A percentile compares a stretch with the other conserved stretches of the same genome.
Evolutionary conservation across 768 basidiomycete species (phyloP).

Genomic region (Pleurotus citrinopileatus): DNA sequence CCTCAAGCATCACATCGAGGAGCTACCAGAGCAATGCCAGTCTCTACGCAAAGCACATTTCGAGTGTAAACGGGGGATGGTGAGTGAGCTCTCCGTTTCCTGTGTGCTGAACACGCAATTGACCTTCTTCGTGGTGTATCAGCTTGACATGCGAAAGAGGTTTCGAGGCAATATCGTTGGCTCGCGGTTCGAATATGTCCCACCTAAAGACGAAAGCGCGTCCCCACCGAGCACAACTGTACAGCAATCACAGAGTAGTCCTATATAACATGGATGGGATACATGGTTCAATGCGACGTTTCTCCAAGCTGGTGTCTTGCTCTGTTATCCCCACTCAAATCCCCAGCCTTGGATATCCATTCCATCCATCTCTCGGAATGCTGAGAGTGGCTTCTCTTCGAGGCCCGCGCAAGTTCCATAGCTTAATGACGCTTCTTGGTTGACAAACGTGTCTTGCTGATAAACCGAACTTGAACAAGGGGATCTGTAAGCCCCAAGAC

Average conservation of each 20-base stretch:
- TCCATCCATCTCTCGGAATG: no score
- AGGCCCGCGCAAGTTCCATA: no score
- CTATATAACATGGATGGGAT: slow-evolving; percentile 7
- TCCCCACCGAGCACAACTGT: no score
- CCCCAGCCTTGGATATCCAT: no score
- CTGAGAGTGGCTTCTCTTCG: no score
- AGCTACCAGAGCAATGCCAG: slow-evolving; percentile 80
- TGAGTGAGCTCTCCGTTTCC: slow-evolving; percentile 29
- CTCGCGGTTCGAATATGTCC: slow-evolving; percentile 43
- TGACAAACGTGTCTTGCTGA: no score
- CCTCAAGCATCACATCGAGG: slow-evolving; percentile 66
- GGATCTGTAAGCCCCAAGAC: not conserved
- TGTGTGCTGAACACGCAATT: not conserved
- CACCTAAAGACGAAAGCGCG: slow-evolving; percentile 23
- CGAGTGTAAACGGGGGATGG: slow-evolving; percentile 91
- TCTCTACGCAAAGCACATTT: slow-evolving; percentile 78
- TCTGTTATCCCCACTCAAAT: no score
- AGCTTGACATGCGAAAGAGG: slow-evolving; percentile 86
- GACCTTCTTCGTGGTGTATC: not conserved
- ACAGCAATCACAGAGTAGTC: no score
- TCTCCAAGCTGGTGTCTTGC: no score
- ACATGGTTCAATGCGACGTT: no score
- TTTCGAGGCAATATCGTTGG: slow-evolving; percentile 73
- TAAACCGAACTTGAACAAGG: no score
- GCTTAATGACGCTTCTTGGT: no score